phyloP scores from a whole-genome alignment of 495 filamentous ascomycete genomes.

The Elasticomyces elasticus region DNA sequence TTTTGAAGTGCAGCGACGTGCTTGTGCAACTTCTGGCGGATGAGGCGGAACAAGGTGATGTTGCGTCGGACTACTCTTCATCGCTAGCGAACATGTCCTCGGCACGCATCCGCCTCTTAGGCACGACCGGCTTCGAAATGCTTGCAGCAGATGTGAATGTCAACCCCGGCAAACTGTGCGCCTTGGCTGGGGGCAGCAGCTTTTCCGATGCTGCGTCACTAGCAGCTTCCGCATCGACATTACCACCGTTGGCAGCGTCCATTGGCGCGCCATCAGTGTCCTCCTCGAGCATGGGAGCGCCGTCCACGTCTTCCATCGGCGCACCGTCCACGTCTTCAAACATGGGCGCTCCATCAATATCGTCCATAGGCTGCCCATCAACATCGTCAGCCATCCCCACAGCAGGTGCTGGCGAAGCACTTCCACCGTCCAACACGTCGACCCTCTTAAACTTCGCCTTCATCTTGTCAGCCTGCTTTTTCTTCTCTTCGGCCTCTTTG shows the following conservation, averaged over 20 bases:
- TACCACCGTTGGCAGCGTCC: too few relatives aligned
- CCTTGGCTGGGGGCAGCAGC: not conserved
- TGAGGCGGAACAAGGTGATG: too few relatives aligned
- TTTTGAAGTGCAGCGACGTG: too few relatives aligned
- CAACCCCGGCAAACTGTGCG: not conserved
- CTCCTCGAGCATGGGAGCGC: constrained; percentile 9
- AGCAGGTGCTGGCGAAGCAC: constrained; percentile 19
- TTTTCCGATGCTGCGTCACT: too few relatives aligned
- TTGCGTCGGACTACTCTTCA: constrained; percentile 27
- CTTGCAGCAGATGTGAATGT: not conserved
- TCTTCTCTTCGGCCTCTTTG: constrained; percentile 40
- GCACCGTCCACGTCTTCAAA: constrained; percentile 39
- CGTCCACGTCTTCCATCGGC: constrained; percentile 20
- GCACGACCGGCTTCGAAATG: constrained; percentile 32
- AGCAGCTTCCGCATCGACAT: too few relatives aligned
- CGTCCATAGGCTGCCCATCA: constrained; percentile 45
- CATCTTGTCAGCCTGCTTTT: constrained; percentile 33
- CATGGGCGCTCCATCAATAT: constrained; percentile 34
- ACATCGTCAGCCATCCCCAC: constrained; percentile 30
- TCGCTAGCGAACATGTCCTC: constrained; percentile 86
- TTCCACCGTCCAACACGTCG: not conserved
- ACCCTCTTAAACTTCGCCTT: constrained; percentile 23
- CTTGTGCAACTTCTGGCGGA: too few relatives aligned
- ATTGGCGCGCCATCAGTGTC: not conserved
- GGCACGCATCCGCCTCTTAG: constrained; percentile 57